These are phyloP conservation scores for Teratosphaeria zuluensis DNA, from an alignment of 2,329 filamentous ascomycete species.

Conservation along the genomic window DNA sequence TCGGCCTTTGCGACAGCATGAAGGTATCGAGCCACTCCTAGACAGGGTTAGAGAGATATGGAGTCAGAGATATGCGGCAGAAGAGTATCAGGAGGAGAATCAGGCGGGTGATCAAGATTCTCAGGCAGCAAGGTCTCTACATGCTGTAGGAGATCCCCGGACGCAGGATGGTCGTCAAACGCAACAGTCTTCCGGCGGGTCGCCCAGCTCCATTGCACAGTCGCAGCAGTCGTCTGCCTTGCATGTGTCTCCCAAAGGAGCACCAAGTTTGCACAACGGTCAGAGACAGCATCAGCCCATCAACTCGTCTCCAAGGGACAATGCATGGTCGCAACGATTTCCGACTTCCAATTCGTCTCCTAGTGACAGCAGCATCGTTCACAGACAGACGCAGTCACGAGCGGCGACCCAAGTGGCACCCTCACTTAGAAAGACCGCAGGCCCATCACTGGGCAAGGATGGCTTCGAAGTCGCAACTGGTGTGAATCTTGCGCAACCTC, in stretches of 20 bases:
- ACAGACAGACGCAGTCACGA: neutral
- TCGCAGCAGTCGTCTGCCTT: too few species aligned
- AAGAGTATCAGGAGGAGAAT: constrained; percentile 3
- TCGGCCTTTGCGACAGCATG: constrained; percentile 10
- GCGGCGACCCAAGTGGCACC: neutral
- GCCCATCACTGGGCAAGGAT: constrained; percentile 12
- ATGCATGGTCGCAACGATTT: neutral
- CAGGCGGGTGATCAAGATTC: neutral
- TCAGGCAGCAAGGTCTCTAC: neutral
- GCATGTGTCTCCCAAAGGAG: too few species aligned
- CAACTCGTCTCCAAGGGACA: neutral
- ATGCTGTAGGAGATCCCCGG: neutral
- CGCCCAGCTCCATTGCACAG: too few species aligned
- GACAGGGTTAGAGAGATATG: constrained; percentile 14
- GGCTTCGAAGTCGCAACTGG: constrained; percentile 18
- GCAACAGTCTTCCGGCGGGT: too few species aligned
- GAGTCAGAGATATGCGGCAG: constrained; percentile 1
- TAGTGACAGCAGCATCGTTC: neutral
- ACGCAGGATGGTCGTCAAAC: too few species aligned
- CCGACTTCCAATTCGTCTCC: neutral
- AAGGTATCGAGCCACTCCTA: constrained; percentile 10
- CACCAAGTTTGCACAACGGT: neutral
- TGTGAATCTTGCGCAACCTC: constrained; percentile 18
- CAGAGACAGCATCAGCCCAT: neutral
- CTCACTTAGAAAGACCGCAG: neutral